Conservation (phyloP, 2,329 filamentous ascomycete species). For the Penicillium psychrosexuale region DNA sequence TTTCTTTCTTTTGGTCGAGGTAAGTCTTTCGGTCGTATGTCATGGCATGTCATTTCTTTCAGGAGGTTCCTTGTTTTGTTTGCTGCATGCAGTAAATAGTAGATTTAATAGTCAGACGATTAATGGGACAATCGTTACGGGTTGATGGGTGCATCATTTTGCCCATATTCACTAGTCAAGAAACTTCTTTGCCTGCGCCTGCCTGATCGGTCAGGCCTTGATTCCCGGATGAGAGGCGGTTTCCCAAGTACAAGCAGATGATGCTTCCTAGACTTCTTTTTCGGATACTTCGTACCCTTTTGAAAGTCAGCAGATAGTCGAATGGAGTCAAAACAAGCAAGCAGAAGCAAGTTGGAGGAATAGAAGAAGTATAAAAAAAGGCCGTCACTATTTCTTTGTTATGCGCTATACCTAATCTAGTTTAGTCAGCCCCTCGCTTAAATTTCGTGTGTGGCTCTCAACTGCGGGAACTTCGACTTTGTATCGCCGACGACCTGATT, state of each 20-base stretch:
- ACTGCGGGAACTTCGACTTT: constrained; percentile 23
- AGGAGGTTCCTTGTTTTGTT: no score
- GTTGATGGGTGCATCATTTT: neutral
- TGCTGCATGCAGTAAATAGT: neutral
- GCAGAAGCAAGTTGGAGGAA: neutral
- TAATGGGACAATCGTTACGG: neutral
- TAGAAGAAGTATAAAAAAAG: constrained; percentile 4
- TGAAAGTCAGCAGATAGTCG: neutral
- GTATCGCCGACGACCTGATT: constrained; percentile 25
- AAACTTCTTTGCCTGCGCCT: neutral
- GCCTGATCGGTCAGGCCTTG: constrained; percentile 1
- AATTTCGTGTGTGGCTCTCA: constrained; percentile 44
- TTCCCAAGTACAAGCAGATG: neutral
- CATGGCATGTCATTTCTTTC: neutral
- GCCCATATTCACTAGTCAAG: neutral
- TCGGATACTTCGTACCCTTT: neutral
- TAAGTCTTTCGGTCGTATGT: neutral
- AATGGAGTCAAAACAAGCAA: neutral
- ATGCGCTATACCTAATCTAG: constrained; percentile 28
- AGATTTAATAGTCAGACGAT: neutral
- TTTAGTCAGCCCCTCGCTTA: constrained; percentile 44
- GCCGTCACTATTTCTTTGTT: constrained; percentile 2
- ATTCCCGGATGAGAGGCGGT: neutral
- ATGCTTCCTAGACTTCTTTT: neutral
- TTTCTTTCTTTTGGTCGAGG: neutral